Conservation (phyloP, 2,329 filamentous ascomycete species). For the Aspergillus sojae region DNA sequence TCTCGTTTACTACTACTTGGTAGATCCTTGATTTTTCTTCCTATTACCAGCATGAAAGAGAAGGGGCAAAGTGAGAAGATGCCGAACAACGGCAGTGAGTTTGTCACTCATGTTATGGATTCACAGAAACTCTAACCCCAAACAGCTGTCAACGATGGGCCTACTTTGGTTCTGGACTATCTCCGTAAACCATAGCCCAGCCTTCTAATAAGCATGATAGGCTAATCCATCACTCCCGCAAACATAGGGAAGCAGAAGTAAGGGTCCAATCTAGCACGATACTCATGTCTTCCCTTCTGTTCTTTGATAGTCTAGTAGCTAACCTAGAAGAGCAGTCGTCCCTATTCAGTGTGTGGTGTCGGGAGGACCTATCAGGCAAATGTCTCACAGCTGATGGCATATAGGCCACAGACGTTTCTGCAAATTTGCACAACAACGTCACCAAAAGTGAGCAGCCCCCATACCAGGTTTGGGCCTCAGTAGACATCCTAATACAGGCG, state of each 20-base stretch:
- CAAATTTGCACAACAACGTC: slow-evolving; percentile 64
- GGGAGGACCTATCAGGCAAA: not conserved
- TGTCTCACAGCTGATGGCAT: not conserved
- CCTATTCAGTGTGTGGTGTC: slow-evolving; percentile 51
- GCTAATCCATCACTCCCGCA: not conserved
- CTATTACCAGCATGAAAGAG: slow-evolving; percentile 38
- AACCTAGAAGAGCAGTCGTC: slow-evolving; percentile 44
- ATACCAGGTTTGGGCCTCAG: not conserved
- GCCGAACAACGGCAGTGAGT: slow-evolving; percentile 34
- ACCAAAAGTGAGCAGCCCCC: slow-evolving; percentile 51
- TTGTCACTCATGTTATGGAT: no score
- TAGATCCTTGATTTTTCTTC: slow-evolving; percentile 7
- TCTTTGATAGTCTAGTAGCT: not conserved
- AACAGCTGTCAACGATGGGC: slow-evolving; percentile 30
- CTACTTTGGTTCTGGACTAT: slow-evolving; percentile 53
- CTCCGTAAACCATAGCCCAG: slow-evolving; percentile 43
- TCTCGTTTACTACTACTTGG: not conserved
- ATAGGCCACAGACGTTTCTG: slow-evolving; percentile 59
- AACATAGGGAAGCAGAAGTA: slow-evolving; percentile 54
- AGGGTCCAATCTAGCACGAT: not conserved
- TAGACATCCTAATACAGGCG: not conserved
- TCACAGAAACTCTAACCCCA: not conserved
- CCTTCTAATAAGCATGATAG: not conserved
- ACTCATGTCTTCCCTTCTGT: not conserved
- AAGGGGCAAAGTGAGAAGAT: slow-evolving; percentile 41